phyloP scores from a whole-genome alignment of 2,329 filamentous ascomycete species.

The Alternaria solani region DNA sequence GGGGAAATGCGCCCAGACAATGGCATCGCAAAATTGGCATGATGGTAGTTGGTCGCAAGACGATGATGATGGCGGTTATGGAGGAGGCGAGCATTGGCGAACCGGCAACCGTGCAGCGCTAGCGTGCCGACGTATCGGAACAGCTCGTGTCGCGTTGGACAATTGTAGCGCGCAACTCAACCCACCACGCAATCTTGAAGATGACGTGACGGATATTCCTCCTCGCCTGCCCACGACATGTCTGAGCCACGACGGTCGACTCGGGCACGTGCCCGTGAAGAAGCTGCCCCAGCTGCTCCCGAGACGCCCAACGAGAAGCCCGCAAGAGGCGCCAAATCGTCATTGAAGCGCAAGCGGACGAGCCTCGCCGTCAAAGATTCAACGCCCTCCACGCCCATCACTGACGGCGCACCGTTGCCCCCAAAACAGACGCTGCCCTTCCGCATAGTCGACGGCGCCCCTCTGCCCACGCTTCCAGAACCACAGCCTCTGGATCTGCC shows the following conservation, averaged over 20 bases:
- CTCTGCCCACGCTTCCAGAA: conserved; percentile 74
- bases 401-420: conserved; percentile 21
- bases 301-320: conserved; percentile 33
- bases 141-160: conserved; percentile 9
- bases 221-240: conserved; percentile 28
- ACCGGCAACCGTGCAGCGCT: background rate
- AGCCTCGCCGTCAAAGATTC: conserved; percentile 34
- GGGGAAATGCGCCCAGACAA: background rate
- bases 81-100: background rate
- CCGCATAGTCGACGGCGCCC: conserved; percentile 69
- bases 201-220: conserved; percentile 5
- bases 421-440: conserved; percentile 61
- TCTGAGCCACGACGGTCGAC: conserved; percentile 49
- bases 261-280: conserved; percentile 47
- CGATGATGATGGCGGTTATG: background rate
- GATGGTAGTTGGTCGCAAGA: background rate
- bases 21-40: background rate
- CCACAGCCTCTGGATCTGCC: conserved; percentile 71
- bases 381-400: conserved; percentile 34
- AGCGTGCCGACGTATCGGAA: conserved; percentile 4
- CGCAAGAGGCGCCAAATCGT: conserved; percentile 36
- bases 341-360: conserved; percentile 47
- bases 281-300: conserved; percentile 34
- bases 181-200: background rate
- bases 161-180: background rate